phyloP scores from a whole-genome alignment of 2,329 filamentous ascomycete genomes.

The Fusarium denticulatum region DNA sequence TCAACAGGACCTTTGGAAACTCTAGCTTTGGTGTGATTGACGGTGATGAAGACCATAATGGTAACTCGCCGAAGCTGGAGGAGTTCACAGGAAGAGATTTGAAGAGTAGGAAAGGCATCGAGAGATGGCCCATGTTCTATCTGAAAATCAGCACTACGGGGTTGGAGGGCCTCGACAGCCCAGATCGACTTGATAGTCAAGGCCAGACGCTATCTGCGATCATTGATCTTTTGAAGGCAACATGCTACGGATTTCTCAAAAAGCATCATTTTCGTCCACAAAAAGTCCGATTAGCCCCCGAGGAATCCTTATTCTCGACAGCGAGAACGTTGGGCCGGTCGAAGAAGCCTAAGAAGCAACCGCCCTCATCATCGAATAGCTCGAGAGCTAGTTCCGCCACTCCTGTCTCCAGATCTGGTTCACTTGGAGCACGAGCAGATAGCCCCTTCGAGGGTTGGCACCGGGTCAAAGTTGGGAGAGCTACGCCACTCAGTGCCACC shows the following conservation, averaged over 20 bases:
- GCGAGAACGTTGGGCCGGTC: constrained; percentile 29
- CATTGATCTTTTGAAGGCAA: constrained; percentile 71
- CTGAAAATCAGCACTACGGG: constrained; percentile 67
- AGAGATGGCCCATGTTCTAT: constrained; percentile 90
- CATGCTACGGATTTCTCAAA: constrained; percentile 79
- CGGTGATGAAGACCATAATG: constrained; percentile 51
- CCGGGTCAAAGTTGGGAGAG: constrained; percentile 47
- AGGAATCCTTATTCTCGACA: constrained; percentile 42
- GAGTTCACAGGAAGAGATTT: constrained; percentile 62
- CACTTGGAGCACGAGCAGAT: neutral
- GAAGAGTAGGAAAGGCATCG: constrained; percentile 68
- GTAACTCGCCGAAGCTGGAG: constrained; percentile 52
- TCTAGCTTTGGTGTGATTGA: constrained; percentile 80
- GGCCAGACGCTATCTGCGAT: constrained; percentile 59
- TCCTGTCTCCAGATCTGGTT: constrained; percentile 2
- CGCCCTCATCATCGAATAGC: constrained; percentile 7
- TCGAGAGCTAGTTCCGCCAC: constrained; percentile 26
- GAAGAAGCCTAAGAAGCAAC: constrained; percentile 23
- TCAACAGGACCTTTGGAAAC: constrained; percentile 79
- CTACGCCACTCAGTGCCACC: constrained; percentile 1
- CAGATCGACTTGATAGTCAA: constrained; percentile 55
- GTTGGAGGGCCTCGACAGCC: constrained; percentile 47
- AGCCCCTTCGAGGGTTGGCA: constrained; percentile 52
- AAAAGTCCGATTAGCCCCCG: constrained; percentile 36
- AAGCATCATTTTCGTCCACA: constrained; percentile 74